Evolutionary conservation across 1,139 yeast species (phyloP).

Genomic region (Debaryomyces robertsiae): DNA sequence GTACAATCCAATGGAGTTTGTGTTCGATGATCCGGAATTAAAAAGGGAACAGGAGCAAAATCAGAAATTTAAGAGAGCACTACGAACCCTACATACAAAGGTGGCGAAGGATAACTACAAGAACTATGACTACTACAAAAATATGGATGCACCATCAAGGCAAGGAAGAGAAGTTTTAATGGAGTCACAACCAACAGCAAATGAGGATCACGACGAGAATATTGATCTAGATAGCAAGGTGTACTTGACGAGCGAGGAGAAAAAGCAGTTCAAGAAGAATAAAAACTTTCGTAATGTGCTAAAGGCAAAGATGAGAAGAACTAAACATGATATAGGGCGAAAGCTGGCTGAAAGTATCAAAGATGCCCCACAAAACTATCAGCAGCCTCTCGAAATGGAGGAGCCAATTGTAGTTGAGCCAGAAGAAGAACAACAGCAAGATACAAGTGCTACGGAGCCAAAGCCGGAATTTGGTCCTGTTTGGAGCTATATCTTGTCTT

Average conservation of each 20-base stretch:
- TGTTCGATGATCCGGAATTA: slow-evolving; percentile 34
- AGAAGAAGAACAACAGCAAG: slow-evolving; percentile 13
- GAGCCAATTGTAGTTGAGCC: slow-evolving; percentile 13
- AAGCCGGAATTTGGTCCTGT: slow-evolving; percentile 36
- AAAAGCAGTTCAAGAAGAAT: slow-evolving; percentile 25
- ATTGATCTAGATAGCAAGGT: slow-evolving; percentile 15
- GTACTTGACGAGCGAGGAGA: slow-evolving; percentile 12
- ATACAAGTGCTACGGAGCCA: neutral
- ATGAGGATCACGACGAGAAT: slow-evolving; percentile 17
- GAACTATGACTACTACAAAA: slow-evolving; percentile 41
- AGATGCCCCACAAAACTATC: no score
- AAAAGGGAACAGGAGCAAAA: slow-evolving; percentile 20
- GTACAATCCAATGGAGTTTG: slow-evolving; percentile 46
- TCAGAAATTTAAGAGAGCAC: slow-evolving; percentile 30
- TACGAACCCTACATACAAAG: slow-evolving; percentile 31
- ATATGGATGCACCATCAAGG: slow-evolving; percentile 14
- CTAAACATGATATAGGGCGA: slow-evolving; percentile 35
- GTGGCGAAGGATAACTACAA: slow-evolving; percentile 37
- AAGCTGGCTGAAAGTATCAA: slow-evolving; percentile 15
- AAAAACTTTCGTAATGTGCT: slow-evolving; percentile 28
- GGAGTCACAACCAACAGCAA: neutral
- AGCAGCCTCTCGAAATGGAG: neutral
- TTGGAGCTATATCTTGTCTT: slow-evolving; percentile 42
- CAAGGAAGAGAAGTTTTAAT: slow-evolving; percentile 11
- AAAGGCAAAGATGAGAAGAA: slow-evolving; percentile 28